These are phyloP conservation scores for Thelonectria discophora DNA, from an alignment of 2,329 filamentous ascomycete species.

Conservation along the genomic window DNA sequence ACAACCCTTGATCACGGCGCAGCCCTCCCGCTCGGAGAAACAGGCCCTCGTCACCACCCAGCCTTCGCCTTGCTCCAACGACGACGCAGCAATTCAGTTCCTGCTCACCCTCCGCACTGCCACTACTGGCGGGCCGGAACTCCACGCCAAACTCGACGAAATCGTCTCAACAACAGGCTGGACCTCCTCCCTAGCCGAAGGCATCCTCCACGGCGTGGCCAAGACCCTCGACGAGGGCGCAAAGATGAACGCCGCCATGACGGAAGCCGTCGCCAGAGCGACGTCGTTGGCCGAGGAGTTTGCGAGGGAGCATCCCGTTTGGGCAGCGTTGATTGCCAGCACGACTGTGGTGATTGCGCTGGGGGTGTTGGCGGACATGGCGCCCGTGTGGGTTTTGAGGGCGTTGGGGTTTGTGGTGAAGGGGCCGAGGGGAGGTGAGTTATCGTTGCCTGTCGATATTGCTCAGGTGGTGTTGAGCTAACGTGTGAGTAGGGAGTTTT, in stretches of 20 bases:
- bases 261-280: conserved; percentile 26
- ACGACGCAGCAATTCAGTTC: conserved; percentile 29
- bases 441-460: no score
- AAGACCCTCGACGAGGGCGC: conserved; percentile 25
- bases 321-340: conserved; percentile 30
- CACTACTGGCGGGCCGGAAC: background rate
- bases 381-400: conserved; percentile 33
- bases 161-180: conserved; percentile 28
- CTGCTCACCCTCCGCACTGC: conserved; percentile 22
- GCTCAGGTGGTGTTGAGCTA: no score
- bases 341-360: conserved; percentile 31
- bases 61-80: conserved; percentile 19
- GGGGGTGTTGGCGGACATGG: conserved; percentile 31
- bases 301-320: conserved; percentile 32
- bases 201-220: conserved; percentile 30
- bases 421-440: conserved; percentile 33
- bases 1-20: no score
- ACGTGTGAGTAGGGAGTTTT: conserved; percentile 28
- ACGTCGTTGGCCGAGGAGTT: conserved; percentile 26
- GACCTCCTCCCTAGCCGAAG: conserved; percentile 31
- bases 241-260: conserved; percentile 23
- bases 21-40: no score
- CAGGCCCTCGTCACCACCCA: background rate
- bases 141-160: conserved; percentile 18
- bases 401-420: conserved; percentile 32